Evolutionary conservation across 306 rosid genomes (phyloP).

Genomic region (Hippophae rhamnoides): DNA sequence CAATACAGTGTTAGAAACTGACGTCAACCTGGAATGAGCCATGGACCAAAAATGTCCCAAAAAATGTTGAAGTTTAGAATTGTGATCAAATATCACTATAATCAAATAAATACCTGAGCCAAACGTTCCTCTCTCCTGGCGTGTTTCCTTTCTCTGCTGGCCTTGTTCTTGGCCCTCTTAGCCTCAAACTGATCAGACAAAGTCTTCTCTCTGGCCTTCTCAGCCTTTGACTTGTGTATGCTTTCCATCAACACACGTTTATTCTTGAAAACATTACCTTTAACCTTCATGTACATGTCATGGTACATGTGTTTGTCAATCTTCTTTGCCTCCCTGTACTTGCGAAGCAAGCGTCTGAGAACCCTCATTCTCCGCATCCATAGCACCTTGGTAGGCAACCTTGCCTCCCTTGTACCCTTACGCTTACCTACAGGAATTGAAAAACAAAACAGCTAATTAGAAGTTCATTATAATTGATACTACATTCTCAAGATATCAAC

Average conservation of each 20-base stretch:
- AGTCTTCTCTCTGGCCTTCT: conserved; percentile 96
- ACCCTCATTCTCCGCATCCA: conserved; percentile 99
- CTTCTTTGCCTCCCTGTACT: conserved; percentile 84
- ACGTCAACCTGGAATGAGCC: no score
- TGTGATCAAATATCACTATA: not conserved
- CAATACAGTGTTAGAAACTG: no score
- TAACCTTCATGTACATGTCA: conserved; percentile 96
- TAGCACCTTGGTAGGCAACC: conserved; percentile 83
- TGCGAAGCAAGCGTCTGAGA: conserved; percentile 86
- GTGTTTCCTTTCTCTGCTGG: conserved; percentile 75
- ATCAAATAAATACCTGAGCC: conserved; percentile 45
- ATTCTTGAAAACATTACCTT: conserved; percentile 96
- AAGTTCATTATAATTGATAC: no score
- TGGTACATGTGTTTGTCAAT: conserved; percentile 97
- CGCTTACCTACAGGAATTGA: conserved; percentile 53
- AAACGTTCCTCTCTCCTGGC: conserved; percentile 94
- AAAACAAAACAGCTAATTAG: not conserved
- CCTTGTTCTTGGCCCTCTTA: conserved; percentile 93
- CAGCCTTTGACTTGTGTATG: conserved; percentile 93
- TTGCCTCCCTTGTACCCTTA: conserved; percentile 95
- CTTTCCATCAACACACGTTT: conserved; percentile 96
- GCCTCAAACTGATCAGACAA: conserved; percentile 90
- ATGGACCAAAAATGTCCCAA: not conserved
- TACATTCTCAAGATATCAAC: no score
- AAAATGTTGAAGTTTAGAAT: not conserved